Evolutionary conservation across 371 early-diverging fungal genomes (phyloP).

Genomic region (Mortierella sp.): DNA sequence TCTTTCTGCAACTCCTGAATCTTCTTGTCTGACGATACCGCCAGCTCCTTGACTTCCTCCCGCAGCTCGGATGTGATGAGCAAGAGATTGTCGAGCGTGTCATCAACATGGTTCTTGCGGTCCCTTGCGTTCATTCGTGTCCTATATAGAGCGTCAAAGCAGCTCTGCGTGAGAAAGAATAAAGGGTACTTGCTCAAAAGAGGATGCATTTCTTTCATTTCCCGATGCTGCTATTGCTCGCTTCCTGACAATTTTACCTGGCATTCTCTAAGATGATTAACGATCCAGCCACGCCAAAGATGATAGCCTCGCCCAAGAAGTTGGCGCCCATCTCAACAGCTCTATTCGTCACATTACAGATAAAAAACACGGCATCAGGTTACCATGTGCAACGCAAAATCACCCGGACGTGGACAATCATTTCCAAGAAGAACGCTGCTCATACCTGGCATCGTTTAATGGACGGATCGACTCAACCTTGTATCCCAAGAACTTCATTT

Average conservation of each 20-base stretch:
- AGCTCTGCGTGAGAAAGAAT: not conserved
- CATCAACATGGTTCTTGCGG: constrained; percentile 78
- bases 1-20: constrained; percentile 63
- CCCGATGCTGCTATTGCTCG: not conserved
- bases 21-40: constrained; percentile 48
- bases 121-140: constrained; percentile 74
- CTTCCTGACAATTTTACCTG: constrained; percentile 50
- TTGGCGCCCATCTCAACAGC: constrained; percentile 93
- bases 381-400: not conserved
- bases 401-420: too few species aligned
- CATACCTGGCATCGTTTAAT: constrained; percentile 81
- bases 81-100: constrained; percentile 76
- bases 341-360: constrained; percentile 39
- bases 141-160: constrained; percentile 50
- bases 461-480: constrained; percentile 85
- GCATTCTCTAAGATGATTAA: constrained; percentile 80
- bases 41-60: constrained; percentile 60
- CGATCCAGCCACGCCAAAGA: constrained; percentile 87
- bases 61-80: constrained; percentile 58
- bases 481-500: constrained; percentile 87
- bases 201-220: not conserved
- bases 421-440: not conserved
- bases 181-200: too few species aligned
- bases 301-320: constrained; percentile 88
- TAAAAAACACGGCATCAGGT: not conserved